Evolutionary conservation across 768 basidiomycete species (phyloP).

Genomic region (Sarcodon aspratus): DNA sequence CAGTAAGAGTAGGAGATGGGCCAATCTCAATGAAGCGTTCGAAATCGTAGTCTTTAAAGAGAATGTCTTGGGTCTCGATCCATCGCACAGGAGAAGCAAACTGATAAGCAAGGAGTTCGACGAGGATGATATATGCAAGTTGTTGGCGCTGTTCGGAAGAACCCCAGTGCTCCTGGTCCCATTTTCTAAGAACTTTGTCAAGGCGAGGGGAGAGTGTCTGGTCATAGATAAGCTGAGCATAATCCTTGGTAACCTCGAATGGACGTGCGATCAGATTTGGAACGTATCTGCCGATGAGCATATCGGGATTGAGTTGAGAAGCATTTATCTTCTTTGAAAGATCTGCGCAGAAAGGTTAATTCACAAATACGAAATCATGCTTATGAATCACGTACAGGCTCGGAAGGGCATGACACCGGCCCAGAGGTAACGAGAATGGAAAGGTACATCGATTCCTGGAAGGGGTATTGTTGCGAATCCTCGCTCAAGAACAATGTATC

Average conservation of each 20-base stretch:
- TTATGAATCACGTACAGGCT: constrained; percentile 55
- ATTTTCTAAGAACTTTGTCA: constrained; percentile 86
- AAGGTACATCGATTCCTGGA: constrained; percentile 97
- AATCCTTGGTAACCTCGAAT: constrained; percentile 74
- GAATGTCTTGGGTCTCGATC: constrained; percentile 97
- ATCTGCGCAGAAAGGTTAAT: constrained; percentile 33
- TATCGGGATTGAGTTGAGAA: constrained; percentile 84
- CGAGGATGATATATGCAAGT: constrained; percentile 91
- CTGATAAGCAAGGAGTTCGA: constrained; percentile 95
- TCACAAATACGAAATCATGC: background rate
- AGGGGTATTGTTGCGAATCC: constrained; percentile 94
- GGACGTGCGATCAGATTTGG: constrained; percentile 91
- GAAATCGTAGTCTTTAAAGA: constrained; percentile 79
- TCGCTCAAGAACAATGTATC: constrained; percentile 89
- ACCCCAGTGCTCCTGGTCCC: constrained; percentile 90
- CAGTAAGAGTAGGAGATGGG: constrained; percentile 91
- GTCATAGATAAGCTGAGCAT: constrained; percentile 92
- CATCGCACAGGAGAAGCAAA: constrained; percentile 98
- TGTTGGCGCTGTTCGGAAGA: constrained; percentile 75
- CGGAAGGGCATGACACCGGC: constrained; percentile 97
- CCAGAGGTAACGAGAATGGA: constrained; percentile 99
- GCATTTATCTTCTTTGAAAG: constrained; percentile 97
- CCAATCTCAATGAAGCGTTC: constrained; percentile 95
- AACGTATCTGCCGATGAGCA: constrained; percentile 91
- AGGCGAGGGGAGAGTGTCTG: constrained; percentile 94